phyloP scores from a whole-genome alignment of 352 stramenopile species.

The Blastocystis sp. region DNA sequence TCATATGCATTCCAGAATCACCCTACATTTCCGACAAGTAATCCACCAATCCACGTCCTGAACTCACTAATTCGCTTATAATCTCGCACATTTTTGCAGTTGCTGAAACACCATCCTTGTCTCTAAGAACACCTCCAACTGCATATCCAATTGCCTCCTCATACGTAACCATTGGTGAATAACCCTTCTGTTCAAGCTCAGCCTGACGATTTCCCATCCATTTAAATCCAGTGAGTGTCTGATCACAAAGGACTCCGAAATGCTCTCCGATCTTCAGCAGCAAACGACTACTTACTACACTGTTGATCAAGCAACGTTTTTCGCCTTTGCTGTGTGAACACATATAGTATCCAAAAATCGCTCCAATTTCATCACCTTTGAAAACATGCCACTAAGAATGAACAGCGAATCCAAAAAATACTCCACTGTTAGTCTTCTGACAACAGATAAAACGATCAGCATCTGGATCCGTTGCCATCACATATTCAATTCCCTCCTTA shows the following conservation, averaged over 20 bases:
- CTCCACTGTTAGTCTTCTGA: constrained; percentile 73
- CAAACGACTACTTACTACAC: constrained; percentile 78
- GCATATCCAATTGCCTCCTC: constrained; percentile 98
- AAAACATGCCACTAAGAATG: constrained; percentile 94
- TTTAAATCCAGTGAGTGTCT: constrained; percentile 97
- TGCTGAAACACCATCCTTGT: constrained; percentile 95
- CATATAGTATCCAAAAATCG: constrained; percentile 87
- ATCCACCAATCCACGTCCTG: constrained; percentile 76
- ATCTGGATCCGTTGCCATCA: constrained; percentile 96
- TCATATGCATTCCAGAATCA: constrained; percentile 70
- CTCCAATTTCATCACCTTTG: constrained; percentile 94
- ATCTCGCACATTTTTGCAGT: constrained; percentile 85
- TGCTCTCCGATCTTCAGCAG: constrained; percentile 82
- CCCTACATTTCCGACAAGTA: constrained; percentile 73
- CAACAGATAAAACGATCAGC: constrained; percentile 92
- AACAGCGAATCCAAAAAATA: too few species aligned
- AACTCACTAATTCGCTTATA: constrained; percentile 72
- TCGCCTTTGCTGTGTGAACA: constrained; percentile 3
- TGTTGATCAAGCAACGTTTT: constrained; percentile 54
- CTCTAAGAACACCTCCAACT: constrained; percentile 89
- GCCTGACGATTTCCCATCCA: constrained; percentile 90
- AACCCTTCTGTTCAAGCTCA: constrained; percentile 80
- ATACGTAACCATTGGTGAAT: constrained; percentile 90
- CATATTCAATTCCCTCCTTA: constrained; percentile 77
- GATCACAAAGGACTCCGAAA: constrained; percentile 90